Base-by-base conservation (phyloP, 2,329 filamentous ascomycete genomes). In the Hymenoscyphus fraxineus region DNA sequence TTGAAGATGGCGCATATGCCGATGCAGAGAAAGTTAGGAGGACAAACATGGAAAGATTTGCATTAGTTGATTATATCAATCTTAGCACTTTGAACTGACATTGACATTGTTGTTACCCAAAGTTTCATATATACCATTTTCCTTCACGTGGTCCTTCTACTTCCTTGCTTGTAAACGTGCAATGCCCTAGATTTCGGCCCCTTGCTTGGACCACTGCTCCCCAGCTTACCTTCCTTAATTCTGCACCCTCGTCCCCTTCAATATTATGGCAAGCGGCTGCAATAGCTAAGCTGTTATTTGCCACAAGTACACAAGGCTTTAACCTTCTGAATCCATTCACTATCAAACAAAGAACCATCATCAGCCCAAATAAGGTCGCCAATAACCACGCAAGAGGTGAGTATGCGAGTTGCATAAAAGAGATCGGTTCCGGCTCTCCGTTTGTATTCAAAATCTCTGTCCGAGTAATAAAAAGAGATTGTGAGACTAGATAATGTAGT, bases 401-500 rank as follows among this genome's bases (percentile, higher is more conserved):
- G 35, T 66, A 73, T n/a, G 71, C 70, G 16, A 67, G 60, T 19
- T 66, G 60, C 61, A 66, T 66, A 51, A 58, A 64, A 3, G 59
- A 64, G 0, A 62, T 51, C 0, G 22, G n/a, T 0, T 16, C 19
- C 55, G 60, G 61, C 2, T 54, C 41, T 5, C 66, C 65, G 39
- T 31, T 39, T 0, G 62, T 58, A 5, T 64, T 44, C 13, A 66
- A 44, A 16, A 66, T 35, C n/a, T 66, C 63, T 3, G 80, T 76
- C 1, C 77, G 72, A 2, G 44, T 7, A 2, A 61, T 63, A 66
- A 77, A 79, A 1, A 79, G 39, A 41, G 68, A 70, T 60, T 78
- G 76, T 0, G 77, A 79, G 6, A 76, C 68, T 5, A 79, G 71
- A 77, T 77, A 80, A 64, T 80, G 77, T 35, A 78, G 64, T 12